Evolutionary conservation across 116 monocot species (phyloP).

Genomic region (Dioscorea cayenensis): DNA sequence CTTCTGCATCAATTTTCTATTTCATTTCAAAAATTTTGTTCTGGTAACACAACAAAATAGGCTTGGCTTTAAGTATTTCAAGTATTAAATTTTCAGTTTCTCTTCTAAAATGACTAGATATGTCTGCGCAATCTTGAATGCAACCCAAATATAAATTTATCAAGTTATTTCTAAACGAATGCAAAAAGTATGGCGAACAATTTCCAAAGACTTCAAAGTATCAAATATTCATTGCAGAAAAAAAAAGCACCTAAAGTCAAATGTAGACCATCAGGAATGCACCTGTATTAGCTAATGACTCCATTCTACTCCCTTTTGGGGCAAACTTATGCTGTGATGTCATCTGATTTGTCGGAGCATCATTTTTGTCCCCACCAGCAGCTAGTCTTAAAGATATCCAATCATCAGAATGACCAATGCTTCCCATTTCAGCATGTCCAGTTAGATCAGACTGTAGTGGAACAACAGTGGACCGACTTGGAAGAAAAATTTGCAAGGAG

Average conservation of each 20-base stretch:
- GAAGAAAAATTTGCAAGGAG: conserved; percentile 79
- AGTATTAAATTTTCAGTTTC: no score
- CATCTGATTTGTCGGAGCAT: conserved; percentile 25
- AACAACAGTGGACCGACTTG: conserved; percentile 34
- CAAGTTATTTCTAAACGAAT: no score
- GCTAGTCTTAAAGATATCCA: conserved; percentile 80
- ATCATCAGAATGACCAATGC: conserved; percentile 46
- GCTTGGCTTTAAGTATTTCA: no score
- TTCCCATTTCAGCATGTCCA: conserved; percentile 28
- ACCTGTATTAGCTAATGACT: conserved; percentile 32
- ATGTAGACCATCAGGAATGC: conserved; percentile 5
- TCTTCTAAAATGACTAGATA: no score
- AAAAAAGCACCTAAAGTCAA: not conserved
- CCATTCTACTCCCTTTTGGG: conserved; percentile 27
- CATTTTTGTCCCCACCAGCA: conserved; percentile 33
- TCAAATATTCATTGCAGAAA: not conserved
- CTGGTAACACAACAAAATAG: no score
- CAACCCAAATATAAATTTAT: no score
- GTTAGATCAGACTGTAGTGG: conserved; percentile 31
- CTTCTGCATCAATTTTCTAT: no score
- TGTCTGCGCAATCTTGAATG: no score
- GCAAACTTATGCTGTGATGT: conserved; percentile 28
- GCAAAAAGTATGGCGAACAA: no score
- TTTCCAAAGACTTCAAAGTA: no score
- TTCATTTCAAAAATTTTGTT: no score